Base-by-base conservation (phyloP, 257 asterid species). In the Jacaranda mimosifolia region DNA sequence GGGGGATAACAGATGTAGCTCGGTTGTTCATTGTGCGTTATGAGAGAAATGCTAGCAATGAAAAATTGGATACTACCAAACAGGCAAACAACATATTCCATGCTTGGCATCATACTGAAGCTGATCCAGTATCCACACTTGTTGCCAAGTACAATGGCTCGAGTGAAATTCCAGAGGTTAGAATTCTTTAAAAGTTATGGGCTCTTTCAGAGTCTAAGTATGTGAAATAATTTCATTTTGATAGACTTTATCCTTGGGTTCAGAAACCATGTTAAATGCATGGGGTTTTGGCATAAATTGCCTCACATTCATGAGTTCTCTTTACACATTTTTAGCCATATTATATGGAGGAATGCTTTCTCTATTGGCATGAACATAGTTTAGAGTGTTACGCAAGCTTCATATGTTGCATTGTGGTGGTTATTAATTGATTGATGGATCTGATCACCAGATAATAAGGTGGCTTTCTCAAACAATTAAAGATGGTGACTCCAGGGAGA, bases 91-190 rank as follows among this genome's bases (percentile, higher is more conserved):
- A 79, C 66, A 14, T 86, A 53, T 84, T 90, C 60, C 83, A 87
- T 71, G 92, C 93, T 56, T 92, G 84, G 87, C 79, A 79, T 55
- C 86, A 88, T 21, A 80, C 83, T 51, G 96, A 91, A 76, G 49
- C 85, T 64, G 99, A 96, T 85, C 97, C 99, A 4, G 97, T 91
- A 17, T 89, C 97, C 69, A 87, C 92, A 46, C 97, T 96, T 70
- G 99, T 96, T 45, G 98, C 99, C 10, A 91, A 88, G 81, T 96
- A 91, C 89, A 93, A 88, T 39, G 99, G 99, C 82, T 85, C 97
- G 39, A 79, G 63, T 60, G 97, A 90, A 81, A 80, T 84, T 56
- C 78, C 93, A 48, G 94, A 96, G 97, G 99, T 93, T 73, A 63
- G 86, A 69, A 26, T 62, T 68, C 32, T 59, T 42, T 49, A 2